Base-by-base conservation (phyloP, 116 monocot species). In the Cymodocea nodosa region DNA sequence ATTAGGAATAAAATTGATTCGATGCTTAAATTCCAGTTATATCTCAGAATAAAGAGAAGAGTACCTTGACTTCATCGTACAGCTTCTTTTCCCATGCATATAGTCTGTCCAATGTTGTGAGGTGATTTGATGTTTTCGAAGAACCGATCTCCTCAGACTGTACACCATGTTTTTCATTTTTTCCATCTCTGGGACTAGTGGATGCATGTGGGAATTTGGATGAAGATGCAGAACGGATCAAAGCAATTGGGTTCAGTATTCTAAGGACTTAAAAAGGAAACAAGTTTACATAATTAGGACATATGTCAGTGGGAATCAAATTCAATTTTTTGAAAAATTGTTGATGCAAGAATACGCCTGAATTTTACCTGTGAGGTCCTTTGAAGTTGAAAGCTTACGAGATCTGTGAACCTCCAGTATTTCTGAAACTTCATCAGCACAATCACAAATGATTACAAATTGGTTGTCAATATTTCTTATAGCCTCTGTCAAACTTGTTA, bases 11-110 rank as follows among this genome's bases (percentile, higher is more conserved):
- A 34, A 34, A 54, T 5, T 2, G n/a, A 17, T 60, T 56, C 15
- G 8, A 11, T 59, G 6, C 44, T 22, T 58, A 44, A 39, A 39
- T 54, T 25, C 22, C 19, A 17, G 57, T 16, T 56, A 16, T 20
- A 4, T 15, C 5, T 5, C 15, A 44, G 51, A 18, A 48, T 35
- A 6, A 60, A 12, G 20, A 50, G 59, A 34, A 22, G 17, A 68
- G 6, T 82, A 95, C 95, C 95, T 90, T 90, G 6, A 97, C 90
- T 83, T 90, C 90, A 56, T 85, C 73, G 56, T 97, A 97, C 70
- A 97, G 68, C 62, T 97, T 97, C 81, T 87, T 97, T 69, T 97
- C 95, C 95, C 95, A 97, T 59, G 80, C 75, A 71, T 90, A 90
- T 15, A 97, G 59, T 67, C 85, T 83, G 64, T 85, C 90, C 60